Percentiles rank a stretch among this genome's conserved stretches.
phyloP scores from a whole-genome alignment of 352 stramenopile genomes.

The Saprolegnia parasitica region DNA sequence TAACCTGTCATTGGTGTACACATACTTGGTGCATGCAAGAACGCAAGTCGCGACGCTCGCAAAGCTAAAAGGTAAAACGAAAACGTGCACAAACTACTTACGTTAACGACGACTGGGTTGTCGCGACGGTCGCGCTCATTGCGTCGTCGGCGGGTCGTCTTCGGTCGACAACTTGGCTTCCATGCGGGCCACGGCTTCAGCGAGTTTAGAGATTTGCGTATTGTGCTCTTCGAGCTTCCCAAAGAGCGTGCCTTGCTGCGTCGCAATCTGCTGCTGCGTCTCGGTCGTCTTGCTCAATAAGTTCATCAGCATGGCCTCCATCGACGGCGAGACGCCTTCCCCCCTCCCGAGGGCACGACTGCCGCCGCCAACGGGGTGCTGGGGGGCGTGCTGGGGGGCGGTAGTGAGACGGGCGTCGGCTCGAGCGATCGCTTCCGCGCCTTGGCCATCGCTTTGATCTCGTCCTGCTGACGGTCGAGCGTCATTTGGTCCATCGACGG shows the following conservation, averaged over 20 bases:
- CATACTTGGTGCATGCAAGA: too few species aligned
- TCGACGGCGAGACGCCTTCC: conserved; percentile 28
- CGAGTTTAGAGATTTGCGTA: conserved; percentile 70
- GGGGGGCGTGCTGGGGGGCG: background rate
- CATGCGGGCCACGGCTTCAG: conserved; percentile 67
- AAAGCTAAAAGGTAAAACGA: too few species aligned
- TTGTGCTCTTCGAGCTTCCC: conserved; percentile 60
- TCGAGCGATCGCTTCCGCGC: conserved; percentile 4
- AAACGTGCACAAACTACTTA: too few species aligned
- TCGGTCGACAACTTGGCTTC: conserved; percentile 53
- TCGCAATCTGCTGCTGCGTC: conserved; percentile 75
- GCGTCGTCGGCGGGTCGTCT: conserved; percentile 29
- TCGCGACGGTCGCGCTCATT: too few species aligned
- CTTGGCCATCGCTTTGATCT: background rate
- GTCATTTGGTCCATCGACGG: conserved; percentile 6
- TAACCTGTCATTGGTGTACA: too few species aligned
- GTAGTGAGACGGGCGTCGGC: background rate
- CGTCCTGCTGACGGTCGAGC: background rate
- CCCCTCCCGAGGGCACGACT: background rate
- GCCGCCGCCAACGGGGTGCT: background rate
- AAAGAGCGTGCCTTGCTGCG: conserved; percentile 66
- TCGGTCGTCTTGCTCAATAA: conserved; percentile 78
- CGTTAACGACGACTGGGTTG: too few species aligned
- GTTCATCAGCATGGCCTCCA: conserved; percentile 73
- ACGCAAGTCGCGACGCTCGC: too few species aligned